Evolutionary conservation across 768 basidiomycete species (phyloP).

Genomic region (Strobilomyces confusus): DNA sequence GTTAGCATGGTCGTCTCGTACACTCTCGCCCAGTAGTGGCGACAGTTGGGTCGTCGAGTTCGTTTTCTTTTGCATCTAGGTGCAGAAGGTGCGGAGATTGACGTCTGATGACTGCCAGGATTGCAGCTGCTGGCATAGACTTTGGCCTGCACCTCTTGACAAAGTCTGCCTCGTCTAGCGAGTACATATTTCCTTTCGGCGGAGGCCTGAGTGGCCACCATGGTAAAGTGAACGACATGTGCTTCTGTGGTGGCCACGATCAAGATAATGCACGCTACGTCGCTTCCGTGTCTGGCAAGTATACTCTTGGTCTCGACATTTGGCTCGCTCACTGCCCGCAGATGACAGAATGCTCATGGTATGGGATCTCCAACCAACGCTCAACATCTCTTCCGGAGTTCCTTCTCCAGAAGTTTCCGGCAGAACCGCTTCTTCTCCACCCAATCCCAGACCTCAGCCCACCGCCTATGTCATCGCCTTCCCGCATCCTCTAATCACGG

Average conservation of each 20-base stretch:
- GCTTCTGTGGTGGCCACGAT: slow-evolving; percentile 72
- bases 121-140: slow-evolving; percentile 64
- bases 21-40: slow-evolving; percentile 60
- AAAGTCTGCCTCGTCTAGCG: slow-evolving; percentile 44
- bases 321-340: slow-evolving; percentile 23
- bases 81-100: slow-evolving; percentile 3
- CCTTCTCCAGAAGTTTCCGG: slow-evolving; percentile 32
- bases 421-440: slow-evolving; percentile 28
- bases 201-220: slow-evolving; percentile 82
- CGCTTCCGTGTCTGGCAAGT: slow-evolving; percentile 72
- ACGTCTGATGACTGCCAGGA: slow-evolving; percentile 38
- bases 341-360: slow-evolving; percentile 85
- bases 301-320: neutral
- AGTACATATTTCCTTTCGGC: slow-evolving; percentile 66
- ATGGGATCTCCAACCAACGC: slow-evolving; percentile 72
- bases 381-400: slow-evolving; percentile 39
- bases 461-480: slow-evolving; percentile 76
- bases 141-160: slow-evolving; percentile 69
- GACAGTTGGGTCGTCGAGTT: slow-evolving; percentile 75
- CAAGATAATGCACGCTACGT: slow-evolving; percentile 69
- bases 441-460: slow-evolving; percentile 53
- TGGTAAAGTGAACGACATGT: slow-evolving; percentile 71
- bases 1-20: slow-evolving; percentile 71
- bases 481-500: slow-evolving; percentile 63
- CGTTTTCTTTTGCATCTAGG: slow-evolving; percentile 19